Percentiles rank a stretch among this genome's conserved stretches.
phyloP scores from a whole-genome alignment of 139 green algal species.

The Coccomyxa sp. region DNA sequence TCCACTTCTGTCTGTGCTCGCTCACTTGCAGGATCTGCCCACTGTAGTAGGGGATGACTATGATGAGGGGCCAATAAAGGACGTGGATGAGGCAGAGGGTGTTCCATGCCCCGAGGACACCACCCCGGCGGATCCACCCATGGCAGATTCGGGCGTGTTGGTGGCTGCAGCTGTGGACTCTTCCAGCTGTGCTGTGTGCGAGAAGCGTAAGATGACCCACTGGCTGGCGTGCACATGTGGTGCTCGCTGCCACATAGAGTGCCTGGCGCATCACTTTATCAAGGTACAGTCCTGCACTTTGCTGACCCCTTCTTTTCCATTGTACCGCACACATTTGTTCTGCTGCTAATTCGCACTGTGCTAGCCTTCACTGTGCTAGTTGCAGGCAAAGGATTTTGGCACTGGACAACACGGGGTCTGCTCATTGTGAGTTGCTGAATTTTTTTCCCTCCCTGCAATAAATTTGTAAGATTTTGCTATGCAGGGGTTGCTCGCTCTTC shows the following conservation, averaged over 20 bases:
- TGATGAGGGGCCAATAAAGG: conserved; percentile 7
- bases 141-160: not conserved
- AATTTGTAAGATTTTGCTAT: not conserved
- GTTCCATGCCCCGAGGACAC: not conserved
- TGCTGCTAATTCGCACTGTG: not conserved
- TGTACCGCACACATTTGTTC: too few relatives aligned
- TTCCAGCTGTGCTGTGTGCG: conserved; percentile 33
- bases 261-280: conserved; percentile 45
- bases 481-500: not conserved
- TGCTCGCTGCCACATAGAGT: conserved; percentile 39
- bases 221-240: conserved; percentile 41
- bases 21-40: conserved; percentile 22
- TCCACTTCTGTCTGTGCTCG: conserved; percentile 7
- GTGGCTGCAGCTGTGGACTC: not conserved
- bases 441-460: not conserved
- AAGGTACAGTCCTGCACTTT: conserved; percentile 2
- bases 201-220: conserved; percentile 20
- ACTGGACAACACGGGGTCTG: not conserved
- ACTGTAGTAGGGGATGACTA: conserved; percentile 33
- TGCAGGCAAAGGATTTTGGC: too few relatives aligned
- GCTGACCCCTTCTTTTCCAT: not conserved
- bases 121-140: not conserved
- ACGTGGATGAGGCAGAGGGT: not conserved
- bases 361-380: not conserved
- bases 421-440: not conserved